Conservation (phyloP, 176 grass and related monocot species). For the Eremochloa ophiuroides region DNA sequence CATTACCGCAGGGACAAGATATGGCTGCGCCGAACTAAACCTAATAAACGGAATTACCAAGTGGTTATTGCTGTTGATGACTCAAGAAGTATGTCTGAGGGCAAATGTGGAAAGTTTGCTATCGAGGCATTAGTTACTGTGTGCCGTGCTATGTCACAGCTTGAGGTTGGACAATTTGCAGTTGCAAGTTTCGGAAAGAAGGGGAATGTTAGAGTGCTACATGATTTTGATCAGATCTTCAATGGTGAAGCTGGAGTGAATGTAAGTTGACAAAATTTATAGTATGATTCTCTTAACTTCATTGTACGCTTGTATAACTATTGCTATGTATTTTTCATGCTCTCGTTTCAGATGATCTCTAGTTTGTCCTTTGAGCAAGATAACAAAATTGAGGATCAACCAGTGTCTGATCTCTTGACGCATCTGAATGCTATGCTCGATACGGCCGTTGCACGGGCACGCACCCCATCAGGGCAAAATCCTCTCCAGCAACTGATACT, state of each 20-base stretch:
- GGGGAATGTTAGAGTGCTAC: slow-evolving; percentile 72
- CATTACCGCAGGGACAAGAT: slow-evolving; percentile 91
- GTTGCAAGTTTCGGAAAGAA: slow-evolving; percentile 87
- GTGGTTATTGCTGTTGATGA: slow-evolving; percentile 89
- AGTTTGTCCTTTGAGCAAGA: slow-evolving; percentile 95
- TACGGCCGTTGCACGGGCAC: slow-evolving; percentile 56
- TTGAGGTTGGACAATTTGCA: slow-evolving; percentile 92
- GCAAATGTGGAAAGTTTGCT: slow-evolving; percentile 77
- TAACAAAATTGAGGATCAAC: slow-evolving; percentile 82
- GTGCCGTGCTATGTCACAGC: slow-evolving; percentile 89
- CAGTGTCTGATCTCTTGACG: slow-evolving; percentile 81
- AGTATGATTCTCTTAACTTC: background rate
- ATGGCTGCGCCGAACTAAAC: slow-evolving; percentile 88
- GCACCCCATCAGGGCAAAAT: slow-evolving; percentile 81
- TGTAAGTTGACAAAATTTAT: slow-evolving; percentile 31
- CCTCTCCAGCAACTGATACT: slow-evolving; percentile 83
- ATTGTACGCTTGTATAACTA: background rate
- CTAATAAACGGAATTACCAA: slow-evolving; percentile 96
- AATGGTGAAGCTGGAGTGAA: slow-evolving; percentile 79
- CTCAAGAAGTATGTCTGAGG: slow-evolving; percentile 91
- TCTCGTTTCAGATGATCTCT: slow-evolving; percentile 67
- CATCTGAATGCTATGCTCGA: slow-evolving; percentile 85
- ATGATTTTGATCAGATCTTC: slow-evolving; percentile 97
- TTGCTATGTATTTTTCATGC: slow-evolving; percentile 3
- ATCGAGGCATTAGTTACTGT: slow-evolving; percentile 87